These are phyloP conservation scores for Thinopyrum elongatum DNA, from an alignment of 176 grass and related monocot species.

Conservation along the genomic window DNA sequence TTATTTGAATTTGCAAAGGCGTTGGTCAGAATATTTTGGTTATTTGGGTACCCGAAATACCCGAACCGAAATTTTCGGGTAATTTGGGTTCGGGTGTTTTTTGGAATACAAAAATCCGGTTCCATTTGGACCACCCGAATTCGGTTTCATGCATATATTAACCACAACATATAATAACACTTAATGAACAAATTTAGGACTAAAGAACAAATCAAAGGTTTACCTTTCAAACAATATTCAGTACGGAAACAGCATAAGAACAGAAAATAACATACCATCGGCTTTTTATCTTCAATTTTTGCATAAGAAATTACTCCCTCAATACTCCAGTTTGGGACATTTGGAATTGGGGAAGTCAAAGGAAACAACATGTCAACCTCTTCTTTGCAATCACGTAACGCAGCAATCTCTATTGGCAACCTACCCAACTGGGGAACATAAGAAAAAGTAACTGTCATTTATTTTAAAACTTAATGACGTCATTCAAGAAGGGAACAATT, in stretches of 20 bases:
- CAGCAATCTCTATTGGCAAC: constrained; percentile 32
- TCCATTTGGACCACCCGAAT: too few species aligned
- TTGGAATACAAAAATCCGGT: too few species aligned
- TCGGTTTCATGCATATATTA: too few species aligned
- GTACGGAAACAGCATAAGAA: neutral
- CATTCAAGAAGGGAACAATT: neutral
- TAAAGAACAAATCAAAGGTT: neutral
- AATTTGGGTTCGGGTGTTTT: too few species aligned
- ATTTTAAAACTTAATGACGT: neutral
- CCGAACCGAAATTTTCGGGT: too few species aligned
- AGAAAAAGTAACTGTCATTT: neutral
- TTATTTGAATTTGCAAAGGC: too few species aligned
- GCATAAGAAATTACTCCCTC: constrained; percentile 47
- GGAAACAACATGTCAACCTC: constrained; percentile 47
- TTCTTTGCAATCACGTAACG: constrained; percentile 18
- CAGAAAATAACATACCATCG: constrained; percentile 19
- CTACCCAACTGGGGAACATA: constrained; percentile 6
- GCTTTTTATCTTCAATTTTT: constrained; percentile 10
- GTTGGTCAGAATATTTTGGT: too few species aligned
- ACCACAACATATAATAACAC: too few species aligned
- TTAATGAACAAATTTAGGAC: neutral
- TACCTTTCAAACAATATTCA: neutral
- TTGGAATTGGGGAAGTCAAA: constrained; percentile 38
- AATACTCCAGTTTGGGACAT: constrained; percentile 33
- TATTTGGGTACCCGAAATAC: too few species aligned